Percentiles rank a stretch among this genome's conserved stretches.
phyloP scores from a whole-genome alignment of 148 eudicot genomes.

The Pouteria glomerata region DNA sequence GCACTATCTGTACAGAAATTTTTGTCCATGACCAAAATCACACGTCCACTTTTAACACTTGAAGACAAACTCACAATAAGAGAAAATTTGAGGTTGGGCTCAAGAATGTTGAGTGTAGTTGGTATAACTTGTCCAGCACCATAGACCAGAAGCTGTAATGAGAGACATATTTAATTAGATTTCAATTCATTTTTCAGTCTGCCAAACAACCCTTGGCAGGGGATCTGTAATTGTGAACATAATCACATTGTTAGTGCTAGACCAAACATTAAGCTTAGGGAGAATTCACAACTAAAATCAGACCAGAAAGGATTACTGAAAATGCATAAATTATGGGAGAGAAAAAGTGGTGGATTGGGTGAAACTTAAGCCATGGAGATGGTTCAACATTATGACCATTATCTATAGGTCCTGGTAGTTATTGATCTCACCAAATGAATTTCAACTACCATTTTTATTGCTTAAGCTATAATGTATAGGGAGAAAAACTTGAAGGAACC shows the following conservation, averaged over 20 bases:
- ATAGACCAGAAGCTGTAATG: slow-evolving; percentile 76
- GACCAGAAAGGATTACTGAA: not conserved
- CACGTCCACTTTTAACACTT: slow-evolving; percentile 51
- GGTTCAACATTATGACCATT: no score
- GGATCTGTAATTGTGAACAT: not conserved
- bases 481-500: not conserved
- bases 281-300: not conserved
- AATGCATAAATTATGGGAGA: not conserved
- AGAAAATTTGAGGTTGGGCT: slow-evolving; percentile 64
- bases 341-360: no score
- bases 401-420: no score
- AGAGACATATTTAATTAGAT: slow-evolving; percentile 5
- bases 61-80: slow-evolving; percentile 50
- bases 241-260: not conserved
- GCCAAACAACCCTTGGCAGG: not conserved
- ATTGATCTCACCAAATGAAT: not conserved
- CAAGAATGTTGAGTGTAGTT: slow-evolving; percentile 45
- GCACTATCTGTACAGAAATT: slow-evolving; percentile 78
- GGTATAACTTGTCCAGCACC: slow-evolving; percentile 85
- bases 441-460: not conserved
- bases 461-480: not conserved
- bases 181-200: not conserved
- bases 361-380: no score
- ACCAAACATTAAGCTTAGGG: not conserved
- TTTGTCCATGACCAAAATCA: slow-evolving; percentile 66